Conservation (phyloP, 1,139 yeast genomes). For the Lodderomyces metapsilosis region DNA sequence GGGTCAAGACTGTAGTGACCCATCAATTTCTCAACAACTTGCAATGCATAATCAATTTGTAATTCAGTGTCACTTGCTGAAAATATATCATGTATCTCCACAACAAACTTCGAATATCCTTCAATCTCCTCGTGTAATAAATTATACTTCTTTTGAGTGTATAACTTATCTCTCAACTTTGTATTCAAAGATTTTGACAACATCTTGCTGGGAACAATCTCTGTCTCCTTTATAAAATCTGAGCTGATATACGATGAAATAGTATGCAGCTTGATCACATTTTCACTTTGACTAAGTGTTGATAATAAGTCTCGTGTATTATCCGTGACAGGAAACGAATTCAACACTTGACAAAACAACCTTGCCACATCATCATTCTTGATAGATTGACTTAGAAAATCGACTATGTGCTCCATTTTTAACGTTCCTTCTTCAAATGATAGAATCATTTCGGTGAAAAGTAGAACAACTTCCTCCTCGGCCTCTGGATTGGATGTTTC, state of each 20-base stretch:
- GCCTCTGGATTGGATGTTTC: constrained; percentile 17
- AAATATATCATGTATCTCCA: constrained; percentile 49
- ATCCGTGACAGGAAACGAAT: constrained; percentile 40
- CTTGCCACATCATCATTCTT: constrained; percentile 34
- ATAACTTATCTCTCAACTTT: constrained; percentile 52
- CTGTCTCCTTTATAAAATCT: constrained; percentile 36
- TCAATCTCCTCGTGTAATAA: constrained; percentile 76
- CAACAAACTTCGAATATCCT: constrained; percentile 72
- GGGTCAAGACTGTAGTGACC: constrained; percentile 84
- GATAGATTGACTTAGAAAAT: constrained; percentile 30
- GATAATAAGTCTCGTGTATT: constrained; percentile 28
- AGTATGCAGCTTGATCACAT: constrained; percentile 37
- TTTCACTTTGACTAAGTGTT: constrained; percentile 16
- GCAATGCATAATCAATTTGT: constrained; percentile 48
- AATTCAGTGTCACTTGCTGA: constrained; percentile 37
- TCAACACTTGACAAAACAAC: constrained; percentile 44
- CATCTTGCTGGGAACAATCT: constrained; percentile 38
- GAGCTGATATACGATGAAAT: constrained; percentile 35
- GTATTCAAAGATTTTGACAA: constrained; percentile 42
- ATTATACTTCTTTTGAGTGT: constrained; percentile 72
- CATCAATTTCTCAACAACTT: constrained; percentile 55
- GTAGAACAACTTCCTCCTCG: constrained; percentile 17
- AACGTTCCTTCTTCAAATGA: constrained; percentile 27
- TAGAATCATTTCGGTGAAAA: constrained; percentile 41
- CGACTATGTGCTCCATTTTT: constrained; percentile 22